Evolutionary conservation across 345 rosid species (phyloP).

Genomic region (Punica granatum): DNA sequence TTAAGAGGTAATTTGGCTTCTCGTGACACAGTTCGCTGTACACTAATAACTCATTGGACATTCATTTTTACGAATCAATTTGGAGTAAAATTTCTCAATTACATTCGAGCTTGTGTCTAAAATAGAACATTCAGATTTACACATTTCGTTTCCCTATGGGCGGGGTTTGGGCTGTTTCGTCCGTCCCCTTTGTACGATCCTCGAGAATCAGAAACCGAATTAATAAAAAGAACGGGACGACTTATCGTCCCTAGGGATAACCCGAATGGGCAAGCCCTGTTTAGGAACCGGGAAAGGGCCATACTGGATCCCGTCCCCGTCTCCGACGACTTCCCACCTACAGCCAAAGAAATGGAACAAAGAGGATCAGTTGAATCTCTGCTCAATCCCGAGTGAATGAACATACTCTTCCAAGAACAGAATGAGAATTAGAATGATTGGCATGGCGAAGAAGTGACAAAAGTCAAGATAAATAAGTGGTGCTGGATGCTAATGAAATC

Average conservation of each 20-base stretch:
- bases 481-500: neutral
- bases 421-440: neutral
- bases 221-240: neutral
- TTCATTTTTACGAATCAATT: neutral
- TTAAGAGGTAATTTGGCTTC: too few species aligned
- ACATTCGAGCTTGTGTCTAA: neutral
- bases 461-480: neutral
- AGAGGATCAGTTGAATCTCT: neutral
- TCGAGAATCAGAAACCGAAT: neutral
- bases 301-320: slow-evolving; percentile 73
- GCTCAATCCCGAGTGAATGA: neutral
- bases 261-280: slow-evolving; percentile 68
- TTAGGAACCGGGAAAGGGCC: slow-evolving; percentile 93
- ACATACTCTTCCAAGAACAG: neutral
- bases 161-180: neutral
- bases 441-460: neutral
- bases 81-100: neutral
- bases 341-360: slow-evolving; percentile 9
- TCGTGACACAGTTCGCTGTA: too few species aligned
- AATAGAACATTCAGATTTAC: neutral
- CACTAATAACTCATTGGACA: too few species aligned
- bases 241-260: slow-evolving; percentile 25
- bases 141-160: neutral
- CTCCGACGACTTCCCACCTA: slow-evolving; percentile 79
- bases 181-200: neutral